Conservation (phyloP, 176 grass and related monocot genomes). For the Oryza meridionalis region DNA sequence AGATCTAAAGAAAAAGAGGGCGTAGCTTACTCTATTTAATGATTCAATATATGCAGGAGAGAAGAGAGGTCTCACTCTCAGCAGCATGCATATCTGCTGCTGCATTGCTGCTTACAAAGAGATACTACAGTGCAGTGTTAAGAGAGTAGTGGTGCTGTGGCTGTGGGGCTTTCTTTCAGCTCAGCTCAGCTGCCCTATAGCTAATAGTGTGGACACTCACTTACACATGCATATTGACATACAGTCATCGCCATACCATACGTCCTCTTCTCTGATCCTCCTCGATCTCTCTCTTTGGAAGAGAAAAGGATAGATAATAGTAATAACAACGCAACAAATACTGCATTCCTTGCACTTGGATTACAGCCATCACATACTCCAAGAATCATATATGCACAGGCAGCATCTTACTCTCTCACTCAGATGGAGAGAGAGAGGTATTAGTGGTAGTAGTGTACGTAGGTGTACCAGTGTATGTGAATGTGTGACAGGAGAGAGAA, state of each 20-base stretch:
- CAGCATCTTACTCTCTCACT: slow-evolving; percentile 32
- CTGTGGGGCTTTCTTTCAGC: slow-evolving; percentile 34
- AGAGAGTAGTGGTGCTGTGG: slow-evolving; percentile 47
- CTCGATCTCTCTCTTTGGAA: slow-evolving; percentile 17
- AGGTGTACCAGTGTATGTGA: slow-evolving; percentile 38
- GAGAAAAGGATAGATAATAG: slow-evolving; percentile 34
- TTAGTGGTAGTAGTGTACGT: slow-evolving; percentile 2
- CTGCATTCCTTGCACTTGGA: slow-evolving; percentile 48
- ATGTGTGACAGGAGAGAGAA: slow-evolving; percentile 80
- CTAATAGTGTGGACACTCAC: slow-evolving; percentile 23
- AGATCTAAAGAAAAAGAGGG: slow-evolving; percentile 33
- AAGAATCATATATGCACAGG: slow-evolving; percentile 52
- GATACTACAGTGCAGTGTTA: slow-evolving; percentile 51
- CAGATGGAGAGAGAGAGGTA: slow-evolving; percentile 25
- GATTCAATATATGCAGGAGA: slow-evolving; percentile 39
- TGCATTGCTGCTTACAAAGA: slow-evolving; percentile 46
- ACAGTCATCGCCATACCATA: slow-evolving; percentile 23
- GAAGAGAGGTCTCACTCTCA: slow-evolving; percentile 7
- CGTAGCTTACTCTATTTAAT: slow-evolving; percentile 48
- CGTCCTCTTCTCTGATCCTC: not conserved
- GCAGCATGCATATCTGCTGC: slow-evolving; percentile 30
- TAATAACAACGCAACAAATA: slow-evolving; percentile 49
- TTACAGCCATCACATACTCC: slow-evolving; percentile 70
- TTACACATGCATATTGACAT: slow-evolving; percentile 21
- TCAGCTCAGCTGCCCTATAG: not conserved